Percentiles rank a stretch among this genome's conserved stretches.
phyloP scores from a whole-genome alignment of 495 filamentous ascomycete genomes.

The Pyrenula massariospora region DNA sequence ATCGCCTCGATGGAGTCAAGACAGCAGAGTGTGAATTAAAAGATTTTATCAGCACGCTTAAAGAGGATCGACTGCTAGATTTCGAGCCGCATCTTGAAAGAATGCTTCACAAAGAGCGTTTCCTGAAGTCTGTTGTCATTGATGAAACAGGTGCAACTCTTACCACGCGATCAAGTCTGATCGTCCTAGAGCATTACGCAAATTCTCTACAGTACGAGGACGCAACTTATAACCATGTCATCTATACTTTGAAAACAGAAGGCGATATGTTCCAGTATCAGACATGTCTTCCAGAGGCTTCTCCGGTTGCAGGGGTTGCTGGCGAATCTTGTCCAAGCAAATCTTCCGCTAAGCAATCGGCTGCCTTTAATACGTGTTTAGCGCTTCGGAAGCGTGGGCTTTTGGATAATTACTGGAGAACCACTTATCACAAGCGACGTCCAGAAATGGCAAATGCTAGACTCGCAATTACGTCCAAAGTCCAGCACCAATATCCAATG shows the following conservation, averaged over 20 bases:
- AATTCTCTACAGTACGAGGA: slow-evolving; percentile 48
- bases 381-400: slow-evolving; percentile 52
- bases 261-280: slow-evolving; percentile 65
- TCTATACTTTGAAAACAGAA: slow-evolving; percentile 47
- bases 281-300: slow-evolving; percentile 65
- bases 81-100: slow-evolving; percentile 44
- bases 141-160: slow-evolving; percentile 64
- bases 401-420: slow-evolving; percentile 61
- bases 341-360: slow-evolving; percentile 73
- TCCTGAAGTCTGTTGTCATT: slow-evolving; percentile 47
- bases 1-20: slow-evolving; percentile 44
- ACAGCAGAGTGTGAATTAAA: slow-evolving; percentile 48
- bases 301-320: slow-evolving; percentile 54
- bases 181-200: slow-evolving; percentile 53
- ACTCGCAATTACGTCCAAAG: slow-evolving; percentile 71
- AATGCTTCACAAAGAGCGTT: slow-evolving; percentile 41
- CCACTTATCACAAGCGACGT: slow-evolving; percentile 59
- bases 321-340: slow-evolving; percentile 55
- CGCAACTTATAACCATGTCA: slow-evolving; percentile 40
- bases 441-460: slow-evolving; percentile 83
- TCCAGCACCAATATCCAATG: slow-evolving; percentile 63
- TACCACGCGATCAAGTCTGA: slow-evolving; percentile 61
- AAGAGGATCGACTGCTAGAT: slow-evolving; percentile 60
- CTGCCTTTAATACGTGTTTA: slow-evolving; percentile 78
- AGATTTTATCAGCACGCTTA: slow-evolving; percentile 62